Conservation (phyloP, 2,329 filamentous ascomycete species). For the Tolypocladium ophioglossoides region DNA sequence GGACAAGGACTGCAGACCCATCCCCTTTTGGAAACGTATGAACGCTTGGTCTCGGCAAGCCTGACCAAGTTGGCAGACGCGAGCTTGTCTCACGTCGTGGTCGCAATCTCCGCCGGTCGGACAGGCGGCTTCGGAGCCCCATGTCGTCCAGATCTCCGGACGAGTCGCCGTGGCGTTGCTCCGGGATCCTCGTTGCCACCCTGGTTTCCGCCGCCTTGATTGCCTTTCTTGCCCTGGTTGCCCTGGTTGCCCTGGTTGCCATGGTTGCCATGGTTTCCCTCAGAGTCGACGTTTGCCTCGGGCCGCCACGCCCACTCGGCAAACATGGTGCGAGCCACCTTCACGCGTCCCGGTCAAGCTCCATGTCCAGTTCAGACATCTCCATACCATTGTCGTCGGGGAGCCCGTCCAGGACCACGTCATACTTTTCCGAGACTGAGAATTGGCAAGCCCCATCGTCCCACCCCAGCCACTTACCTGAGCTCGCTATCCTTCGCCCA, state of each 20-base stretch:
- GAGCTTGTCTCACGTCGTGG: background rate
- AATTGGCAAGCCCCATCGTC: conserved; percentile 27
- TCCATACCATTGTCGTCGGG: background rate
- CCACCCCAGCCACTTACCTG: conserved; percentile 35
- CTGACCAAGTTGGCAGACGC: background rate
- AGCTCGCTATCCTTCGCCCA: conserved; percentile 34
- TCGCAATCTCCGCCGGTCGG: background rate
- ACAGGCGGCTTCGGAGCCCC: background rate
- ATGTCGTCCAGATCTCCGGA: background rate
- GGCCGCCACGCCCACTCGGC: background rate
- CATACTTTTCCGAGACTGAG: conserved; percentile 23
- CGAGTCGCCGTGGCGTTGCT: no score
- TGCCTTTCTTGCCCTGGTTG: no score
- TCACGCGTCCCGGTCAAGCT: background rate
- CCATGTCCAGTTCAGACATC: background rate
- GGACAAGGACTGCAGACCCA: background rate
- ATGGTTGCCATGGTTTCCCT: no score
- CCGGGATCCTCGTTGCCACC: no score
- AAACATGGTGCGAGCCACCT: background rate
- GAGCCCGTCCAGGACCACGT: conserved; percentile 19
- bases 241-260: no score
- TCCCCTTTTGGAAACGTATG: background rate
- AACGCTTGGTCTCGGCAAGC: background rate
- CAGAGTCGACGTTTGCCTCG: background rate
- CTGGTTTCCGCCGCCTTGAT: no score